Evolutionary conservation across 306 rosid genomes (phyloP), one percentile per base, ranked within the genome.

Genomic region (Leucaena leucocephala): DNA sequence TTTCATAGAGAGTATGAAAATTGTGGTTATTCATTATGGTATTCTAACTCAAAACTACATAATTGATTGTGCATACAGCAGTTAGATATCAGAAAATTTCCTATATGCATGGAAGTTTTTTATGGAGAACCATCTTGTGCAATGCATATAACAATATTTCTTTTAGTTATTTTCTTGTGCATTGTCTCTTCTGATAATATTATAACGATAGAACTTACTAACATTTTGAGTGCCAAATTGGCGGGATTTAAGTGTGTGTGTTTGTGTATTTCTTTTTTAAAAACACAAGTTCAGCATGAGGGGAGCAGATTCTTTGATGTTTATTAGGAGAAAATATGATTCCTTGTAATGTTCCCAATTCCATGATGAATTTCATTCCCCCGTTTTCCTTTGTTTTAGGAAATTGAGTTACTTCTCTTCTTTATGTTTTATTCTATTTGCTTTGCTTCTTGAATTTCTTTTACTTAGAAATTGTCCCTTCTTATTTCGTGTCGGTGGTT

Each of bases 331-430:
- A 72, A 65, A 71, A 59, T 15, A 34, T 50, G 45, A 43, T 49
- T 78, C 27, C 48, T 58, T 54, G 43, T 44, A 44, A 38, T 64
- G 39, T 63, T 75, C n/a, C 68, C 44, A 19, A 58, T 36, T 69
- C 61, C 57, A 50, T 22, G 48, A 57, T 43, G 22, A 38, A 19
- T 72, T 46, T 16, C 62, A 9, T 50, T 74, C 44, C 10, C 45
- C 58, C 34, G 5, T 68, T 55, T 80, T 44, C 57, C 34, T 55
- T 39, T 48, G 69, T 57, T 46, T 36, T 57, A 12, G 61, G 52
- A 77, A 76, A 83, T 75, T 75, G 43, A 42, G 38, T 65, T 78
- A 34, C 84, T 75, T 19, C 3, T 21, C 67, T 35, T 61, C 36
- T 64, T 11, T 39, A 40, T 66, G n/a, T 40, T 40, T n/a, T 19